These are phyloP conservation scores for Psilocybe subaeruginosa DNA, from an alignment of 768 basidiomycete species.

Conservation along the genomic window DNA sequence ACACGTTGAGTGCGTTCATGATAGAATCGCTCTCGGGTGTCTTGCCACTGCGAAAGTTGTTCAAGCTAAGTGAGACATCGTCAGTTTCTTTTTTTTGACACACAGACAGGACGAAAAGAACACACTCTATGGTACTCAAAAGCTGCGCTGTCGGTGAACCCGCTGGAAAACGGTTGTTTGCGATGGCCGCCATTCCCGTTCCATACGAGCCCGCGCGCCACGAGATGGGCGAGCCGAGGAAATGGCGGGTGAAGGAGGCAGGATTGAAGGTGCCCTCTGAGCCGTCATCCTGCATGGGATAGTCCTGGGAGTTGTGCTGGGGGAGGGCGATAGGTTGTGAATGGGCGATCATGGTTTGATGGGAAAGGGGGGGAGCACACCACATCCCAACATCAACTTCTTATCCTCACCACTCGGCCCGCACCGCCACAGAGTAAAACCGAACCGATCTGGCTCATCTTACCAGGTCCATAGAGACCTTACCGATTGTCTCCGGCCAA, in stretches of 20 bases:
- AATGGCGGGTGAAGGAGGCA: constrained; percentile 67
- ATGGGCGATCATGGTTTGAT: constrained; percentile 26
- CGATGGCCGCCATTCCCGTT: constrained; percentile 4
- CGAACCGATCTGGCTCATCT: constrained; percentile 6
- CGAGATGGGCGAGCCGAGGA: constrained; percentile 73
- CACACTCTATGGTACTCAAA: constrained; percentile 68
- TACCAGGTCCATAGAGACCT: not conserved
- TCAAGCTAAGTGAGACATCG: constrained; percentile 22
- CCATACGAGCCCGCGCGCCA: constrained; percentile 73
- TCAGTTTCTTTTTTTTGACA: not conserved
- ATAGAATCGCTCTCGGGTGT: constrained; percentile 61
- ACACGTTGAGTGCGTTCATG: constrained; percentile 65
- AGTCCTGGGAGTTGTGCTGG: constrained; percentile 25
- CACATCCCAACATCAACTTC: not conserved
- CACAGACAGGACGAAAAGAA: constrained; percentile 8
- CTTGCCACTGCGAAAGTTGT: constrained; percentile 38
- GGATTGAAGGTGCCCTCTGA: constrained; percentile 65
- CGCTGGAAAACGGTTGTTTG: constrained; percentile 53
- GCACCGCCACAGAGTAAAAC: constrained; percentile 1
- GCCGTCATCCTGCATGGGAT: constrained; percentile 47
- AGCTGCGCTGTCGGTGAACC: constrained; percentile 67
- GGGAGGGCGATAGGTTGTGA: constrained; percentile 55
- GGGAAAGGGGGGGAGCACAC: not conserved
- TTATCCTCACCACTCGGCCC: constrained; percentile 1
- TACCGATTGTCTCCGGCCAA: no score